These are phyloP conservation scores for Rubus parviflorus DNA, from an alignment of 306 rosid species.

Conservation along the genomic window DNA sequence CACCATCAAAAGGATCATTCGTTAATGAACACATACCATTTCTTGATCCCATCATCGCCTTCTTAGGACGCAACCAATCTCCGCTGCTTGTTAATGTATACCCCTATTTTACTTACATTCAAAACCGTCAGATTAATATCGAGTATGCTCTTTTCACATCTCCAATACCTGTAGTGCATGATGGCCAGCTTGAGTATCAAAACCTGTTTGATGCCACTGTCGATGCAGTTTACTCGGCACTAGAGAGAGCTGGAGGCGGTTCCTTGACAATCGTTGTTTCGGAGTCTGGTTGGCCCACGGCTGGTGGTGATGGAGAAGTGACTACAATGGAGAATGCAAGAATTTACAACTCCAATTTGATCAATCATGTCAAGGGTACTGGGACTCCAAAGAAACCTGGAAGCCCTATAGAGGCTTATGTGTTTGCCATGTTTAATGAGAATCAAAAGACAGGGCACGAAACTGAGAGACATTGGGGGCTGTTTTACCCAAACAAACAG, in stretches of 20 bases:
- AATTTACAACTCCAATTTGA: slow-evolving; percentile 41
- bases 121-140: slow-evolving; percentile 10
- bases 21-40: neutral
- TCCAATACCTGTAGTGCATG: slow-evolving; percentile 31
- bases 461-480: slow-evolving; percentile 37
- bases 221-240: slow-evolving; percentile 43
- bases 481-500: slow-evolving; percentile 39
- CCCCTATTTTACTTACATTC: slow-evolving; percentile 34
- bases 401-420: slow-evolving; percentile 34
- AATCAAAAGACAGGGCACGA: slow-evolving; percentile 18
- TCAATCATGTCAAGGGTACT: slow-evolving; percentile 31
- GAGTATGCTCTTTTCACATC: slow-evolving; percentile 40
- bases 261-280: slow-evolving; percentile 40
- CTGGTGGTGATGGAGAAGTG: slow-evolving; percentile 28
- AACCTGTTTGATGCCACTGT: slow-evolving; percentile 43
- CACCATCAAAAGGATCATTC: slow-evolving; percentile 43
- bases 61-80: slow-evolving; percentile 26
- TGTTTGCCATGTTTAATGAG: slow-evolving; percentile 51
- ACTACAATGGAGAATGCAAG: slow-evolving; percentile 41
- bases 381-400: slow-evolving; percentile 46
- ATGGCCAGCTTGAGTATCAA: slow-evolving; percentile 30
- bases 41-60: slow-evolving; percentile 29
- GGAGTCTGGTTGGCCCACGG: slow-evolving; percentile 60
- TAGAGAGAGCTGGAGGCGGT: slow-evolving; percentile 42
- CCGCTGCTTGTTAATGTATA: slow-evolving; percentile 47